Evolutionary conservation across 2,329 filamentous ascomycete genomes (phyloP).

Genomic region (Arthroderma sp.): DNA sequence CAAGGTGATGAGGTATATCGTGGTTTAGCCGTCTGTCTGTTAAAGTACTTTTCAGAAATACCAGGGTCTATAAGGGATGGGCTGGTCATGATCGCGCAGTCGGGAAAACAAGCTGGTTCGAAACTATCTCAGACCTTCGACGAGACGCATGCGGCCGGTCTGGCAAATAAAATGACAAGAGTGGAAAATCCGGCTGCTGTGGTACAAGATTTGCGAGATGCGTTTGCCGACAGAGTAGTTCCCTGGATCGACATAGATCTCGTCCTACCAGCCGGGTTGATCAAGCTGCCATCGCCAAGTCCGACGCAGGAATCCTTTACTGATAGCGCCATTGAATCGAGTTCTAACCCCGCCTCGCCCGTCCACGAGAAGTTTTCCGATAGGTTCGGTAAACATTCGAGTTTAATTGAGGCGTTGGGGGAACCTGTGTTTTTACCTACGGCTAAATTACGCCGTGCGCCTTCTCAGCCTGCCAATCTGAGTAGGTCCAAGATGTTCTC

Average conservation of each 20-base stretch:
- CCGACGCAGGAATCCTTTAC: conserved; percentile 47
- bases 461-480: conserved; percentile 70
- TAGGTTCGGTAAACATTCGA: conserved; percentile 65
- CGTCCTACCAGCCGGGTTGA: conserved; percentile 64
- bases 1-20: conserved; percentile 91
- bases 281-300: conserved; percentile 39
- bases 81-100: conserved; percentile 44
- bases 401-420: conserved; percentile 66
- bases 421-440: conserved; percentile 79
- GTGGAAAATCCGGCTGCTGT: conserved; percentile 65
- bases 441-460: conserved; percentile 67
- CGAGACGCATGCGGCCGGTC: conserved; percentile 82
- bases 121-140: conserved; percentile 62
- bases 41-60: conserved; percentile 88
- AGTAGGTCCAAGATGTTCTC: conserved; percentile 67
- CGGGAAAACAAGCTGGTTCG: conserved; percentile 45
- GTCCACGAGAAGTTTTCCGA: conserved; percentile 41
- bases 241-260: conserved; percentile 82
- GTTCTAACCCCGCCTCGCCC: conserved; percentile 44
- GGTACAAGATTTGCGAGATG: conserved; percentile 57
- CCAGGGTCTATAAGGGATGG: conserved; percentile 61
- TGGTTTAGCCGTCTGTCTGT: conserved; percentile 78
- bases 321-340: conserved; percentile 49
- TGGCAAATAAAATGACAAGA: conserved; percentile 72
- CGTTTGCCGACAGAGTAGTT: conserved; percentile 67